Percentiles rank a stretch among this genome's conserved stretches.
Conservation (phyloP, 1,284 basidiomycete species). For the Cutaneotrichosporon sp. region DNA sequence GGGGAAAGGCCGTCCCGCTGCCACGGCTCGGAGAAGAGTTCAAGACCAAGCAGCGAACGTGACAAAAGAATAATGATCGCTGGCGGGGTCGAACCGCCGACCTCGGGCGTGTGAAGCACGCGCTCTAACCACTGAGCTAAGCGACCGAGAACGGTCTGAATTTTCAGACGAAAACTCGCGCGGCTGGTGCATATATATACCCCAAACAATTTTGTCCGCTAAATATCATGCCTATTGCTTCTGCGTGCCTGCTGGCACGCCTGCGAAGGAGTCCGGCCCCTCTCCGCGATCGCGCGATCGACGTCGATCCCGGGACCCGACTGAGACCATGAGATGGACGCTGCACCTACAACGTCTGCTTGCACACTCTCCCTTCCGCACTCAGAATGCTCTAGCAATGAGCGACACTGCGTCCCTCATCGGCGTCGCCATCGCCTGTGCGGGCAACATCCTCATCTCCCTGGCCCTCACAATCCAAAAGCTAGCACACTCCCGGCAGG, state of each 20-base stretch:
- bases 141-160: not conserved
- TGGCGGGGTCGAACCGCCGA: slow-evolving; percentile 3
- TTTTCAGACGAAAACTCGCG: not conserved
- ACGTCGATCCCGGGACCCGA: too few relatives aligned
- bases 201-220: too few relatives aligned
- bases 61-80: not conserved
- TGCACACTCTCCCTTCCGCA: too few relatives aligned
- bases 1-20: too few relatives aligned
- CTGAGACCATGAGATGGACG: too few relatives aligned
- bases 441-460: slow-evolving; percentile 85
- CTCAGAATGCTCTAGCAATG: slow-evolving; percentile 5
- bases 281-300: too few relatives aligned
- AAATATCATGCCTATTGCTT: not conserved
- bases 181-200: too few relatives aligned
- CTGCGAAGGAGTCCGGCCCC: not conserved
- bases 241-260: not conserved
- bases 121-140: slow-evolving; percentile 6
- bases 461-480: slow-evolving; percentile 90
- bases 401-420: slow-evolving; percentile 55
- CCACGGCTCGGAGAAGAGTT: too few relatives aligned
- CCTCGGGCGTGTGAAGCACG: slow-evolving; percentile 3
- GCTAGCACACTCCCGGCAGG: slow-evolving; percentile 77
- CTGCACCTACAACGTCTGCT: too few relatives aligned
- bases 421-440: slow-evolving; percentile 80
- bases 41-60: too few relatives aligned